Evolutionary conservation across 2,329 filamentous ascomycete genomes (phyloP), one percentile per base, ranked within the genome.

Genomic region (Cryphonectria parasitica): DNA sequence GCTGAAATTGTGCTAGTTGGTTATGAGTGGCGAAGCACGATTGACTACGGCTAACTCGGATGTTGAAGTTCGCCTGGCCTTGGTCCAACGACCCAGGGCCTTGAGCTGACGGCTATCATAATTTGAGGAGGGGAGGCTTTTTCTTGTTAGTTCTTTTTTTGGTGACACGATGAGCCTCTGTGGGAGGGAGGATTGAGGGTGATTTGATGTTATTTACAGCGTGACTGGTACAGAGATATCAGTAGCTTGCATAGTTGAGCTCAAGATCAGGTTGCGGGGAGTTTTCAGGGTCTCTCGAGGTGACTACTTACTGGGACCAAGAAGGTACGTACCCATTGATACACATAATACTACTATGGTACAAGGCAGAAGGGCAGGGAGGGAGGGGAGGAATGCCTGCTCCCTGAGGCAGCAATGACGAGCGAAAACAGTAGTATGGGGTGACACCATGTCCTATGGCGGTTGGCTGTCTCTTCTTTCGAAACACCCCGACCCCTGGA

Each of bases 381-480:
- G 22, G 43, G 39, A 8, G 7, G 58, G 17, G 17, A 19, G 34
- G 34, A 8, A 61, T 61, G 58, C 58, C 34, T 61, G 31, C 28
- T 52, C n/a, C 43, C 45, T 65, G 17, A 54, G 43, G 28, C 19
- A 52, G 52, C 54, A 61, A 67, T 67, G 65, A 67, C 65, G 65
- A 61, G 54, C 19, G 31, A 36, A 8, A 28, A 67, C 39, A 43
- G 39, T 36, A 56, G 39, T 22, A 61, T 60, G 65, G 54, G 54
- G 22, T 45, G 65, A 31, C 39, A 54, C 19, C 65, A 61, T 67
- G n/a, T 34, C 65, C 56, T 1, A n/a, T 31, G 49, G 17, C 52
- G 65, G 54, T 67, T 67, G 65, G 65, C 39, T 66, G 64, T 39
- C 56, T 31, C 52, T 39, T 22, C 52, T 43, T 66, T 52, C 65